Base-by-base conservation (phyloP, 257 asterid species). In the Thymus mandschuricus region DNA sequence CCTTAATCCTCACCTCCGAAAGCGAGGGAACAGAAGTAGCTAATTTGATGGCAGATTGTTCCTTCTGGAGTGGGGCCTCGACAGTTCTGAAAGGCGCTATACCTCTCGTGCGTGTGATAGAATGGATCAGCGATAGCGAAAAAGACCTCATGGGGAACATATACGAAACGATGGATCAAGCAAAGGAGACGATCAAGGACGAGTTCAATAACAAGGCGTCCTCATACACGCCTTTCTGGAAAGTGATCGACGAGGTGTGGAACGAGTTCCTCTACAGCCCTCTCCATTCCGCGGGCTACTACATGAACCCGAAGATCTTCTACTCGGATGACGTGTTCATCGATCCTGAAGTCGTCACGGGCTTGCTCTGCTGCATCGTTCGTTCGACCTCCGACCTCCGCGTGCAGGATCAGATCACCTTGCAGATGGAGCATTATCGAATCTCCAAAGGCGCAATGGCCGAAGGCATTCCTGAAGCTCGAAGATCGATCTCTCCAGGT, bases 111-210 rank as follows among this genome's bases (percentile, higher is more conserved):
- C 75, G 76, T 8, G 79, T 76, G 12, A 34, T 88, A 28, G 81
- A 81, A 12, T 73, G 80, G 81, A 57, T 87, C 71, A 50, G 74
- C 27, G 3, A 34, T 30, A 56, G 33, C n/a, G 57, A 54, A 11
- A 78, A 70, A 52, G 84, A 78, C 3, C 83, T 78, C 35, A 57
- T 83, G 27, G 87, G 81, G 31, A 74, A 34, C 49, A 75, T 91
- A 68, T 84, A 86, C 8, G 89, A 91, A 8, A 89, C 85, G 2
- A 74, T 89, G 1, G 91, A 89, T 75, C 90, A 87, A 56, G 89
- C 79, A 1, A 89, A 91, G 75, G 97, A 83, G 70, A 79, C 79
- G 1, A 91, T 91, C 33, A 80, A 73, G 59, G 51, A 71, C 40
- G 90, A 71, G 35, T 75, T 89, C 48, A 60, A 71, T 49, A 10